Percentiles rank a stretch among this genome's conserved stretches.
Conservation (phyloP, 2,329 filamentous ascomycete species). For the Colletotrichum endophyticum region DNA sequence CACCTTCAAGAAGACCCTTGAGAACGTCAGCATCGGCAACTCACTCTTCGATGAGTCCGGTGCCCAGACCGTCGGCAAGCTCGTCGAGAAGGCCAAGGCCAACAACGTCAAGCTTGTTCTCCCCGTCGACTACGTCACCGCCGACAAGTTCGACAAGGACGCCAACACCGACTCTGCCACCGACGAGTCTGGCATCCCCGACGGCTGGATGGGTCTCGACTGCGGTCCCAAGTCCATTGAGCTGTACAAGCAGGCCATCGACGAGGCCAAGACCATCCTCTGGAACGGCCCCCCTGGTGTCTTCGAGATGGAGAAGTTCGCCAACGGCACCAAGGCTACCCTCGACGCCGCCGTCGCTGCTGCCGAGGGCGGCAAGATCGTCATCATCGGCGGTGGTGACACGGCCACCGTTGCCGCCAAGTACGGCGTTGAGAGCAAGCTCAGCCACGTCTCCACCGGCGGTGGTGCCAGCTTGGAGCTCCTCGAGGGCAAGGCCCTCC, state of each 20-base stretch:
- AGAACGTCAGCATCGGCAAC: slow-evolving; percentile 87
- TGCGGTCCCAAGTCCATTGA: slow-evolving; percentile 88
- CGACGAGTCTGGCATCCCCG: slow-evolving; percentile 87
- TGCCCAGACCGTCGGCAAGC: slow-evolving; percentile 84
- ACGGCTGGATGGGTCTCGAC: slow-evolving; percentile 98
- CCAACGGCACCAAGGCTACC: slow-evolving; percentile 88
- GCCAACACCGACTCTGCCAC: slow-evolving; percentile 82
- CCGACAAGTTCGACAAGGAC: slow-evolving; percentile 90
- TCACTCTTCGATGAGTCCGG: slow-evolving; percentile 94
- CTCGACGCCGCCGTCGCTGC: slow-evolving; percentile 87
- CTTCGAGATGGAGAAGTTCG: slow-evolving; percentile 96
- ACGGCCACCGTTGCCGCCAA: slow-evolving; percentile 98
- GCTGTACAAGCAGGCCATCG: slow-evolving; percentile 87
- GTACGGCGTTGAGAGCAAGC: slow-evolving; percentile 94
- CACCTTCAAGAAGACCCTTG: slow-evolving; percentile 99
- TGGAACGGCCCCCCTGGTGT: slow-evolving; percentile 99
- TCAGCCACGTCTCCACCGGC: slow-evolving; percentile 97
- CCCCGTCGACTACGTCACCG: slow-evolving; percentile 93
- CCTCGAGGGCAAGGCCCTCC: slow-evolving; percentile 96
- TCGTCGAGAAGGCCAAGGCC: slow-evolving; percentile 95
- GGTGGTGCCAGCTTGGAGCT: slow-evolving; percentile 95
- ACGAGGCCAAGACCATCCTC: slow-evolving; percentile 91
- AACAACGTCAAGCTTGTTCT: slow-evolving; percentile 95
- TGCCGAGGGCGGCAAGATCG: slow-evolving; percentile 84
- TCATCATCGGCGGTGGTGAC: slow-evolving; percentile 98